Evolutionary conservation across 2,329 filamentous ascomycete species (phyloP), one percentile per base, ranked within the genome.

Genomic region (Colletotrichum viniferum): DNA sequence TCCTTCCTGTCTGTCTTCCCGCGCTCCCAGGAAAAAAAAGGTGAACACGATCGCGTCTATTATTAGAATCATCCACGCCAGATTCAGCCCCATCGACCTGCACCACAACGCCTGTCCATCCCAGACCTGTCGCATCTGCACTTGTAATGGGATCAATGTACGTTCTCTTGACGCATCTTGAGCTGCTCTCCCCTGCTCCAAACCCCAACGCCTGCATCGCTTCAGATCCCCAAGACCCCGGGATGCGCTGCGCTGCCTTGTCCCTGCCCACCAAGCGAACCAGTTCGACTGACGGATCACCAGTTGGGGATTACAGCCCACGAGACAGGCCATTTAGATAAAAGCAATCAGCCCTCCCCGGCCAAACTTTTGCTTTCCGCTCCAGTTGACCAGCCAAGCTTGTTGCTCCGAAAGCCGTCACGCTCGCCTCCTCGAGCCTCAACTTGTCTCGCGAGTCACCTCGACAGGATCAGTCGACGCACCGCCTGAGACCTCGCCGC

Each of bases 1-100:
- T 79, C 76, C 74, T 74, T 77, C 73, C 78, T 73, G 77, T 72
- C 77, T 77, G 77, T 77, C 76, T 79, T 77, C 78, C 73, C 74
- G 71, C 75, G 71, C 78, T 74, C 80, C 79, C 70, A 67, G 58
- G 58, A 52, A 52, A 52, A 52, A 52, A 52, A 73, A 80, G 76
- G 81, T 84, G 83, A 86, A 85, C 86, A 86, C 84, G 83, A 86
- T 85, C 83, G 80, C 80, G 78, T 86, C 87, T 88, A 88, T 88
- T 86, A 87, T 88, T 88, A 88, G 87, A 85, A 88, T 81, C 86
- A 85, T 83, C 84, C 83, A 85, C 85, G 83, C 85, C 85, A 86
- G 85, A 86, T 87, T 85, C 86, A 87, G 86, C 87, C 87, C 86
- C 87, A 87, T 84, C 80, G 81, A 80, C 81, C 81, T 83, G 82